Conservation (phyloP, 1,284 basidiomycete genomes). For the Cryptococcus sp. region DNA sequence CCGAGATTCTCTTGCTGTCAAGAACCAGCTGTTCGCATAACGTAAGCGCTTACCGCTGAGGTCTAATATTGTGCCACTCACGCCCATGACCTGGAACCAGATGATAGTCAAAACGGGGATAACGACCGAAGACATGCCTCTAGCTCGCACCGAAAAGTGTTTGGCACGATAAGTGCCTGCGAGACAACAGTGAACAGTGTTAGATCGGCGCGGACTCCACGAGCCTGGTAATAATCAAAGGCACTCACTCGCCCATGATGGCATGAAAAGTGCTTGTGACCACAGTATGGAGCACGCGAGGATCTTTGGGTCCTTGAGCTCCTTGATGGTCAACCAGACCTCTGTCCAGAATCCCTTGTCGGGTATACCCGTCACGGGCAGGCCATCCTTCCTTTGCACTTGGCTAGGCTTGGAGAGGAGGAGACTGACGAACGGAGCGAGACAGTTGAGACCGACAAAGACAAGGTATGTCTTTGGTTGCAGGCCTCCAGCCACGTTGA, state of each 20-base stretch:
- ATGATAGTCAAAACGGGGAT: constrained; percentile 39
- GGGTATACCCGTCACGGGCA: constrained; percentile 36
- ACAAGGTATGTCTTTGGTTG: constrained; percentile 48
- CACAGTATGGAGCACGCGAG: constrained; percentile 22
- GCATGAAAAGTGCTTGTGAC: constrained; percentile 30
- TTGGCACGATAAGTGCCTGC: constrained; percentile 27
- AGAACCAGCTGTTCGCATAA: constrained; percentile 30
- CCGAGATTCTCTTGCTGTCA: constrained; percentile 30
- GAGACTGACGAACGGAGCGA: constrained; percentile 44
- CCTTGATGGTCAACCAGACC: constrained; percentile 35
- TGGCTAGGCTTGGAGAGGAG: constrained; percentile 44
- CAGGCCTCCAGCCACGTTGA: constrained; percentile 39
- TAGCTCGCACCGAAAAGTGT: constrained; percentile 38
- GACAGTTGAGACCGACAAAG: constrained; percentile 50
- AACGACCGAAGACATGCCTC: constrained; percentile 51
- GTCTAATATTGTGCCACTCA: not conserved
- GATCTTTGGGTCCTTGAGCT: constrained; percentile 22
- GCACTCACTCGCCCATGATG: constrained; percentile 29
- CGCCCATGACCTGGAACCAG: constrained; percentile 43
- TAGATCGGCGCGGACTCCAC: not conserved
- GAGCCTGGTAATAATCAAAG: not conserved
- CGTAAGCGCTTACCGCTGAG: no score
- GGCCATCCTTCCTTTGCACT: constrained; percentile 48
- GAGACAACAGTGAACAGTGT: not conserved
- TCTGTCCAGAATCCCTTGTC: constrained; percentile 29